A percentile compares a stretch with the other conserved stretches of the same genome.
These are phyloP conservation scores for Diospyros lotus DNA, from an alignment of 148 eudicot genomes.

Conservation along the genomic window DNA sequence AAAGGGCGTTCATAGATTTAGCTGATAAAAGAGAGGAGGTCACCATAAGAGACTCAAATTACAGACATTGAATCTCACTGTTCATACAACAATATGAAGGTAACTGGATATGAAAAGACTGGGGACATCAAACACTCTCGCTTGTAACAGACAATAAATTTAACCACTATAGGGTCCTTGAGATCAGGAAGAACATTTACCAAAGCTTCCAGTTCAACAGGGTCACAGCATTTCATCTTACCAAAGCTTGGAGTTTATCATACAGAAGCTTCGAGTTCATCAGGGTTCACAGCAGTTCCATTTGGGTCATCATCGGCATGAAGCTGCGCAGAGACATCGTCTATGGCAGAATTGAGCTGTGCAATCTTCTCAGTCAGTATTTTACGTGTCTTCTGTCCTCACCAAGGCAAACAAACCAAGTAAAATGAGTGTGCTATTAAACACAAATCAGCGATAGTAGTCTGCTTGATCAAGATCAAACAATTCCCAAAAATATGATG, in stretches of 20 bases:
- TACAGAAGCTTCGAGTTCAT: slow-evolving; percentile 49
- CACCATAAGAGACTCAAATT: too few species aligned
- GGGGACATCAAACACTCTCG: too few species aligned
- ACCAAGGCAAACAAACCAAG: neutral
- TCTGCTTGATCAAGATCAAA: neutral
- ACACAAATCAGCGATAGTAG: neutral
- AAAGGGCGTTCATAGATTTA: too few species aligned
- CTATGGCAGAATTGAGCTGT: slow-evolving; percentile 69
- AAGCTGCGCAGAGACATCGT: slow-evolving; percentile 59
- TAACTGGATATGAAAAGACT: too few species aligned
- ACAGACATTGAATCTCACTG: too few species aligned
- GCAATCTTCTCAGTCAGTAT: slow-evolving; percentile 66
- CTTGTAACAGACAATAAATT: too few species aligned
- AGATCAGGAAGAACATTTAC: too few species aligned
- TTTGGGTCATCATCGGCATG: slow-evolving; percentile 46
- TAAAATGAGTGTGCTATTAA: neutral
- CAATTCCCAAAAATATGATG: neutral
- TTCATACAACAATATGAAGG: too few species aligned
- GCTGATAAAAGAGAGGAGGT: too few species aligned
- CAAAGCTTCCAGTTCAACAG: too few species aligned
- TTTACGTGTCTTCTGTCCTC: slow-evolving; percentile 50
- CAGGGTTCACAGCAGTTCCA: slow-evolving; percentile 41
- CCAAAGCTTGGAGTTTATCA: slow-evolving; percentile 15
- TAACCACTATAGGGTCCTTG: too few species aligned
- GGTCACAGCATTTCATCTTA: neutral